Evolutionary conservation across 805 yeast species (phyloP), one percentile per base, ranked within the genome.

Genomic region (Metschnikowia continentalis): DNA sequence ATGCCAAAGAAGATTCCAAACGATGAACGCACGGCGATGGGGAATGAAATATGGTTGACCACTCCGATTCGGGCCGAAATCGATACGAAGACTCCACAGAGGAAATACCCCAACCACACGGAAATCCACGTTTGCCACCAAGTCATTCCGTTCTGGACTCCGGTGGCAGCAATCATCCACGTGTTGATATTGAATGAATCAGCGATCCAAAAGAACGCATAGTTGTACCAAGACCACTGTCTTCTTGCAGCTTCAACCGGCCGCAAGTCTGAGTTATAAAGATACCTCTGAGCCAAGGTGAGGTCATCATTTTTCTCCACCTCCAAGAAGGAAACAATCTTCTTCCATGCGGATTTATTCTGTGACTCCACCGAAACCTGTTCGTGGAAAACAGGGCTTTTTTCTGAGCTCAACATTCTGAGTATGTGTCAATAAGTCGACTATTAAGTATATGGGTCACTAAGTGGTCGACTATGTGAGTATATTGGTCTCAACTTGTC

Each of bases 121-220:
- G 94, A 80, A 36, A 90, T 70, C 95, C 96, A 90, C 11, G 87
- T 83, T 63, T 84, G 90, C 95, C 96, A 90, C 96, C 96, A 89
- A 15, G 84, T 79, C 68, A 90, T 71, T 20, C 83, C 81, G 48
- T 76, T 74, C 51, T 86, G 84, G 35, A 73, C 68, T 60, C 96
- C 96, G 0, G 96, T 86, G 7, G 92, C 83, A 2, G 96, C 96
- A 59, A 90, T 88, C 72, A 87, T 90, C 90, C 92, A 89, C 5
- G 96, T 88, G 66, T 88, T 89, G 63, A 90, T 82, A 69, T 90
- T 90, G 72, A 90, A 88, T 32, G 96, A 83, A 65, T 90, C 97
- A 0, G 96, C 90, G 51, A 90, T 67, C 97, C 97, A 90, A 60
- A 88, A 86, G 56, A 80, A 82, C 13, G 86, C 83, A 64, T 72